A percentile compares a stretch with the other conserved stretches of the same genome.
Evolutionary conservation across 371 early-diverging fungal genomes (phyloP).

Genomic region (Rhizomucor pusillus): DNA sequence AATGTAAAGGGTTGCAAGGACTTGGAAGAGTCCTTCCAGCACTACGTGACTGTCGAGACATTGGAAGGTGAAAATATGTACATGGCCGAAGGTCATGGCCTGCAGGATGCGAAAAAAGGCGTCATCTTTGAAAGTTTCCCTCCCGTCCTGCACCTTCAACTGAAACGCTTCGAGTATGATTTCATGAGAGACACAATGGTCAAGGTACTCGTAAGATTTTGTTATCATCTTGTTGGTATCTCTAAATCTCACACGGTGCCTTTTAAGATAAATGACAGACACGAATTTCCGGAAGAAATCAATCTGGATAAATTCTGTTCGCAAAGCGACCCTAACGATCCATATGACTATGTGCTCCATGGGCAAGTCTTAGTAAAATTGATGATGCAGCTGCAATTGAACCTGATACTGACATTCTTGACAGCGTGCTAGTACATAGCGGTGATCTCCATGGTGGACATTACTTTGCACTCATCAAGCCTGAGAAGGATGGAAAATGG

Average conservation of each 20-base stretch:
- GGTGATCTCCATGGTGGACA: slow-evolving; percentile 97
- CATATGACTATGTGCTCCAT: slow-evolving; percentile 76
- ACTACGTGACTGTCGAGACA: slow-evolving; percentile 87
- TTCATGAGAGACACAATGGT: slow-evolving; percentile 88
- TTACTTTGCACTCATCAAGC: slow-evolving; percentile 92
- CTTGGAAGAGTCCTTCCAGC: slow-evolving; percentile 87
- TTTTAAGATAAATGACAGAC: slow-evolving; percentile 89
- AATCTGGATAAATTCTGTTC: slow-evolving; percentile 82
- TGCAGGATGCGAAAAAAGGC: slow-evolving; percentile 96
- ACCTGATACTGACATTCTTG: neutral
- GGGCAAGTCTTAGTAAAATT: slow-evolving; percentile 45
- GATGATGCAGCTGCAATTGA: neutral
- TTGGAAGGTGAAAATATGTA: slow-evolving; percentile 98
- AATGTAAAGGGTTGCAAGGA: slow-evolving; percentile 92
- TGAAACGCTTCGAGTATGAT: slow-evolving; percentile 99
- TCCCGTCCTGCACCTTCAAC: slow-evolving; percentile 94
- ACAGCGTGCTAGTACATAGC: slow-evolving; percentile 93
- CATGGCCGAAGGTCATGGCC: slow-evolving; percentile 92
- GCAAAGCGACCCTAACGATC: slow-evolving; percentile 56
- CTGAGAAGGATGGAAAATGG: slow-evolving; percentile 82
- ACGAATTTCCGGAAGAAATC: slow-evolving; percentile 89
- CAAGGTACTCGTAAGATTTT: slow-evolving; percentile 57
- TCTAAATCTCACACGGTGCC: neutral
- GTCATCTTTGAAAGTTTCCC: slow-evolving; percentile 95
- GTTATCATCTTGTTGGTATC: neutral